These are phyloP conservation scores for Lithocarpus polystachyus DNA, from an alignment of 306 rosid species.

Conservation along the genomic window DNA sequence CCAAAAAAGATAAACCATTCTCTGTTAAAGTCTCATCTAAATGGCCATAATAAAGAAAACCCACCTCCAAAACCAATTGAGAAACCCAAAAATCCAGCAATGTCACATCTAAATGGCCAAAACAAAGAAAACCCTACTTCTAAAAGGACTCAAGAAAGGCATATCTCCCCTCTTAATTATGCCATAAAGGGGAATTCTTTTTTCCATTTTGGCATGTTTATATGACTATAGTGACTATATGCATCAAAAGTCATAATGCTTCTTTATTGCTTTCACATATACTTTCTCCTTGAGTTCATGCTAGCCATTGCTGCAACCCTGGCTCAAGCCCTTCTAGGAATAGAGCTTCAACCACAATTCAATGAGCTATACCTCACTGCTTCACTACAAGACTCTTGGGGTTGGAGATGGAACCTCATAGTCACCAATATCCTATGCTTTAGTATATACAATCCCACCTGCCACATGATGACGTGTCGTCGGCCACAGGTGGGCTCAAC, in stretches of 20 bases:
- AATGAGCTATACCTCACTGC: slow-evolving; percentile 51
- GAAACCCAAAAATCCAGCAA: slow-evolving; percentile 16
- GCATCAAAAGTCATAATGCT: slow-evolving; percentile 28
- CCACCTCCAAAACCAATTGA: not conserved
- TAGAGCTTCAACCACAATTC: slow-evolving; percentile 60
- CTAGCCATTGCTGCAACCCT: slow-evolving; percentile 33
- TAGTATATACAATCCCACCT: slow-evolving; percentile 43
- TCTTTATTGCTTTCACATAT: slow-evolving; percentile 42
- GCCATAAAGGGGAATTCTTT: slow-evolving; percentile 23
- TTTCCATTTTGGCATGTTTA: slow-evolving; percentile 23
- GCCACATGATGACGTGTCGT: not conserved
- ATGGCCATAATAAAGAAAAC: slow-evolving; percentile 6
- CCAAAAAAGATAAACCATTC: not conserved
- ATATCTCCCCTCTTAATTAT: slow-evolving; percentile 16
- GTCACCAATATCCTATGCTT: slow-evolving; percentile 47
- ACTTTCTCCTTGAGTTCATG: slow-evolving; percentile 42
- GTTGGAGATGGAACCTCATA: slow-evolving; percentile 69
- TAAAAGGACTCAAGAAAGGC: not conserved
- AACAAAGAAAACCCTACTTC: slow-evolving; percentile 8
- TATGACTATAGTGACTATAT: slow-evolving; percentile 31
- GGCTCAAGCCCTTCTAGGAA: slow-evolving; percentile 32
- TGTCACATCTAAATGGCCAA: not conserved
- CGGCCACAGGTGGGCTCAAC: slow-evolving; percentile 39
- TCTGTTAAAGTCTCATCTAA: not conserved
- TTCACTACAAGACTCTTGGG: slow-evolving; percentile 78